A percentile compares a stretch with the other conserved stretches of the same genome.
These are phyloP conservation scores for Penicillium hesseltinei DNA, from an alignment of 2,329 filamentous ascomycete genomes.

Conservation along the genomic window DNA sequence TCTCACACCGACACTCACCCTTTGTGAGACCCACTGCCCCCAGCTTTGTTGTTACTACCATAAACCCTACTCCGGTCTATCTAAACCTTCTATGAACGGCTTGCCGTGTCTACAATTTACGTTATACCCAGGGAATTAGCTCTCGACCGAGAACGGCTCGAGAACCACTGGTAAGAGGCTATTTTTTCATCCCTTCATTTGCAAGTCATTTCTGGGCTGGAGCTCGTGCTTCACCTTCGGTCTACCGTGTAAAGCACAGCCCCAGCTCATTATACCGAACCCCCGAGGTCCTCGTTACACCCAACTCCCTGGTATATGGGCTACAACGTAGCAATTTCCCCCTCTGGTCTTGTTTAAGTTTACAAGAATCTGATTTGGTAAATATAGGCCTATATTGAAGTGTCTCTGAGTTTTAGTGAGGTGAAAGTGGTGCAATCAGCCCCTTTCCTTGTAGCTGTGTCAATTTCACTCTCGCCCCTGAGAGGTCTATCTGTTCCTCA, in stretches of 20 bases:
- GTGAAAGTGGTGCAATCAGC: not conserved
- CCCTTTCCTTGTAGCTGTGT: not conserved
- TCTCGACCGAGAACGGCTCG: constrained; percentile 3
- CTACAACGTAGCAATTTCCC: not conserved
- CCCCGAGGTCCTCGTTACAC: not conserved
- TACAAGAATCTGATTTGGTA: not conserved
- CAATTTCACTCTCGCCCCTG: not conserved
- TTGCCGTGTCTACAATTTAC: not conserved
- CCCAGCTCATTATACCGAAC: not conserved
- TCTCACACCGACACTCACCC: constrained; percentile 1
- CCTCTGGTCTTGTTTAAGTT: not conserved
- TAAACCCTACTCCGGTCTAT: not conserved
- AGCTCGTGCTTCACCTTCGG: not conserved
- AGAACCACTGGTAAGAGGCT: not conserved
- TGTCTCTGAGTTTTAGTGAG: not conserved
- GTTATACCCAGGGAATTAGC: not conserved
- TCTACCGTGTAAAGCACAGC: not conserved
- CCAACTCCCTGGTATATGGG: not conserved
- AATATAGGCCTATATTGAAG: not conserved
- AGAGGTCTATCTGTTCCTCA: not conserved
- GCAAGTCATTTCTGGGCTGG: not conserved
- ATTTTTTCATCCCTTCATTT: not conserved
- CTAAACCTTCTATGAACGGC: not conserved
- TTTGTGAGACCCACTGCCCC: not conserved
- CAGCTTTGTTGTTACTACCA: not conserved